Percentiles rank a stretch among this genome's conserved stretches.
Conservation (phyloP, 108 stramenopile genomes). For the Seminavis robusta region DNA sequence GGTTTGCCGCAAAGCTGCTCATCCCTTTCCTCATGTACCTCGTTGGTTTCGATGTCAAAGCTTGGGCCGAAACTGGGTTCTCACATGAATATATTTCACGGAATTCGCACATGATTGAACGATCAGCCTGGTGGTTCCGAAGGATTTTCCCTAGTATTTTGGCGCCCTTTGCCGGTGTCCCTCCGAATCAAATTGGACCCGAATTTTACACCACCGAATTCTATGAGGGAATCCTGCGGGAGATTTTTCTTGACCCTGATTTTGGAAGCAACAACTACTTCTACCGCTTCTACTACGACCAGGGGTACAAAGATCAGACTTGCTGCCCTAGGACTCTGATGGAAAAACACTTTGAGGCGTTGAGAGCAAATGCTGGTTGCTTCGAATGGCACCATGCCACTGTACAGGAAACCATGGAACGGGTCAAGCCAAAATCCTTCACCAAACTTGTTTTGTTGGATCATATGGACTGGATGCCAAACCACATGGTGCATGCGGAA, state of each 20-base stretch:
- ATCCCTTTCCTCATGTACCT: slow-evolving; percentile 48
- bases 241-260: slow-evolving; percentile 54
- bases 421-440: slow-evolving; percentile 50
- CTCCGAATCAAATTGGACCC: slow-evolving; percentile 58
- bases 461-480: slow-evolving; percentile 72
- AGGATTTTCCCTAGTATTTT: slow-evolving; percentile 46
- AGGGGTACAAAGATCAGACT: slow-evolving; percentile 54
- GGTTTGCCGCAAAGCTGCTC: slow-evolving; percentile 39
- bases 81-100: slow-evolving; percentile 42
- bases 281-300: slow-evolving; percentile 54
- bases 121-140: slow-evolving; percentile 48
- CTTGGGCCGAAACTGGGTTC: slow-evolving; percentile 56
- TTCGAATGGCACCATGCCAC: slow-evolving; percentile 65
- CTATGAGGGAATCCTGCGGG: slow-evolving; percentile 50
- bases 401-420: slow-evolving; percentile 62
- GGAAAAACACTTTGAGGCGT: slow-evolving; percentile 42
- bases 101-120: slow-evolving; percentile 46
- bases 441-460: slow-evolving; percentile 56
- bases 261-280: slow-evolving; percentile 55
- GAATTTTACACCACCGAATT: slow-evolving; percentile 62
- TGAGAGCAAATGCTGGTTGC: slow-evolving; percentile 44
- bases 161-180: slow-evolving; percentile 58
- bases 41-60: slow-evolving; percentile 47
- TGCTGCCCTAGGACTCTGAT: slow-evolving; percentile 54
- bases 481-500: slow-evolving; percentile 49